Evolutionary conservation across 108 stramenopile species (phyloP).

Genomic region (Cyclotella sp.): DNA sequence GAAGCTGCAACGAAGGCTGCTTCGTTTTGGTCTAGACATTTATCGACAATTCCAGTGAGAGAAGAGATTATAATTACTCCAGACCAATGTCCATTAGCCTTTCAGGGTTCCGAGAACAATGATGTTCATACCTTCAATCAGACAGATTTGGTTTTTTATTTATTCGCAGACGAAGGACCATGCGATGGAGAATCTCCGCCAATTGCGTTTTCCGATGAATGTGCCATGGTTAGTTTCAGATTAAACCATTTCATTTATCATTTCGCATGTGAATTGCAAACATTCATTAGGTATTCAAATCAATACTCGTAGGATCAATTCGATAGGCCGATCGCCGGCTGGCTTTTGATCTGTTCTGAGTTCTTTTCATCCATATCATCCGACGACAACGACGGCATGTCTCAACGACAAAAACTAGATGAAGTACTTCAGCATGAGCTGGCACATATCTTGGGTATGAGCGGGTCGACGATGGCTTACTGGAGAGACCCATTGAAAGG

Average conservation of each 20-base stretch:
- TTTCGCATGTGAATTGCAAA: not conserved
- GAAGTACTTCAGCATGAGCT: constrained; percentile 40
- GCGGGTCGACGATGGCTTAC: constrained; percentile 24
- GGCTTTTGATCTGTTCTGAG: constrained; percentile 14
- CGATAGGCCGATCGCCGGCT: constrained; percentile 30
- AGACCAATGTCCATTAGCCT: constrained; percentile 27
- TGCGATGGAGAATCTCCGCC: constrained; percentile 29
- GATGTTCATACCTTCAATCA: constrained; percentile 2
- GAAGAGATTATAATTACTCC: not conserved
- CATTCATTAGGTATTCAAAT: not conserved
- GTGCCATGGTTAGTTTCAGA: constrained; percentile 8
- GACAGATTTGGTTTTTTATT: constrained; percentile 27
- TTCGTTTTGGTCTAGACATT: constrained; percentile 24
- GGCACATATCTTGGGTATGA: constrained; percentile 32
- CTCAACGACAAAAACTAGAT: constrained; percentile 25
- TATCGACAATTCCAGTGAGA: constrained; percentile 29
- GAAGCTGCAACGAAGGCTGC: constrained; percentile 19
- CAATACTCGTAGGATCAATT: constrained; percentile 21
- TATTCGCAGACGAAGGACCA: constrained; percentile 34
- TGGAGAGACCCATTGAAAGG: constrained; percentile 27
- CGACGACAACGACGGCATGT: not conserved
- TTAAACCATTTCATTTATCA: not conserved
- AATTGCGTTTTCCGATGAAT: constrained; percentile 36
- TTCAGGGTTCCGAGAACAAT: constrained; percentile 1
- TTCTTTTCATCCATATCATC: constrained; percentile 1